Base-by-base conservation (phyloP, 1,284 basidiomycete genomes). In the Moesziomyces antarcticus region DNA sequence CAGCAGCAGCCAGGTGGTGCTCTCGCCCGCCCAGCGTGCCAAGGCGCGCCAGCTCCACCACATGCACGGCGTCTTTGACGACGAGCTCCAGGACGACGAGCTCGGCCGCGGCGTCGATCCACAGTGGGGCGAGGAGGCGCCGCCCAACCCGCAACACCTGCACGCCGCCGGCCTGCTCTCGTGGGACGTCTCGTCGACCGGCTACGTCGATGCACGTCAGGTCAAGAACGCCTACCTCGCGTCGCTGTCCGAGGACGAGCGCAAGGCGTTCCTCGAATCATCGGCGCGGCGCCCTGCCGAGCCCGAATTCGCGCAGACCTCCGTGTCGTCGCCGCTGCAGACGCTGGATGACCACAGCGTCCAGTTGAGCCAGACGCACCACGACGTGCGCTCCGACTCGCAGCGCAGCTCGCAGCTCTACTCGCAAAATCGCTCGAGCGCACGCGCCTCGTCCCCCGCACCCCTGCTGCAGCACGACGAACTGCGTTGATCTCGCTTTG, bases 21-120 rank as follows among this genome's bases (percentile, higher is more conserved):
- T 73, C 33, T 74, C 72, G 44, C 62, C 72, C 16, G 67, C 72
- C n/a, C 73, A 75, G 50, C 65, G 69, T 47, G 64, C 65, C 62
- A 75, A 75, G 57, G 60, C 69, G 30, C 57, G 73, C 20, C 63
- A 75, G 57, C 63, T 75, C 42, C 64, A 75, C 48, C 64, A 73
- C 44, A 75, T 75, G 1, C 73, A 75, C 57, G 73, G 73, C 27
- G 61, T 75, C 20, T 75, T 73, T 56, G 73, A 75, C 50, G 73
- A 75, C 37, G 73, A 75, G 24, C 51, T 75, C 24, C 37, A 61
- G 43, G 72, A 74, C 21, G 72, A 74, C 33, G 72, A 74, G 47
- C 37, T 41, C 22, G 73, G 64, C 16, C 61, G 56, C 18, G 68
- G 71, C n/a, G 49, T 27, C 10, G 60, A 44, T 37, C 69, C 68